Evolutionary conservation across 441 rosid genomes (phyloP), one percentile per base, ranked within the genome.

Genomic region (Euphorbia celastroides): DNA sequence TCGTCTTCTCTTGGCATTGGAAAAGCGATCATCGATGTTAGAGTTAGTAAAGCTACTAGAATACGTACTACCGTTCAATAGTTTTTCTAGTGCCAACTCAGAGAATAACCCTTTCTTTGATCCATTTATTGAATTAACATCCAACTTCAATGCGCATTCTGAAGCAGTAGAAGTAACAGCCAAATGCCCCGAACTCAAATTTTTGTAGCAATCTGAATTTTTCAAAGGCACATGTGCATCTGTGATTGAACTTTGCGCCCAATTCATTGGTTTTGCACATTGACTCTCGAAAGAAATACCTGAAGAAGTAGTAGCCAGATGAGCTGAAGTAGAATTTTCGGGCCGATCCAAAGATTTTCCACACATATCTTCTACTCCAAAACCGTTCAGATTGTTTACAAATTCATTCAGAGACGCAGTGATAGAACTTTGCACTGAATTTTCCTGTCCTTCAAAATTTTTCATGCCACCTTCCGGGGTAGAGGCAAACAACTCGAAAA

Each of bases 61-160:
- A 72, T 66, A 71, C 16, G 70, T 78, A 66, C 79, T 60, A 60
- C 83, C 81, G 70, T 77, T 75, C 73, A 91, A 72, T 69, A 91
- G 82, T 74, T 86, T 87, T 77, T 79, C 82, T 10, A 84, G 74
- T 57, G 91, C 93, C 65, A 83, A 79, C 71, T 84, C 86, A 25
- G 96, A 88, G 79, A 89, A 89, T 41, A 89, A 68, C 32, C 92
- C 96, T 73, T 84, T 89, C 54, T 76, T 68, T 9, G 81, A 78
- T 36, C 38, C 73, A 66, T 38, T 60, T 44, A 27, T 62, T 60
- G 87, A 71, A 62, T 51, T 72, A 57, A 32, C 77, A 57, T 76
- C 86, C 70, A 77, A 52, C 72, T 79, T 75, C 20, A 77, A 68
- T 46, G 57, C 57, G 70, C 71, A 72, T 72, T 77, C 81, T 34